These are phyloP conservation scores for Apiotrichum brassicae DNA, from an alignment of 1,284 basidiomycete genomes.

Conservation along the genomic window DNA sequence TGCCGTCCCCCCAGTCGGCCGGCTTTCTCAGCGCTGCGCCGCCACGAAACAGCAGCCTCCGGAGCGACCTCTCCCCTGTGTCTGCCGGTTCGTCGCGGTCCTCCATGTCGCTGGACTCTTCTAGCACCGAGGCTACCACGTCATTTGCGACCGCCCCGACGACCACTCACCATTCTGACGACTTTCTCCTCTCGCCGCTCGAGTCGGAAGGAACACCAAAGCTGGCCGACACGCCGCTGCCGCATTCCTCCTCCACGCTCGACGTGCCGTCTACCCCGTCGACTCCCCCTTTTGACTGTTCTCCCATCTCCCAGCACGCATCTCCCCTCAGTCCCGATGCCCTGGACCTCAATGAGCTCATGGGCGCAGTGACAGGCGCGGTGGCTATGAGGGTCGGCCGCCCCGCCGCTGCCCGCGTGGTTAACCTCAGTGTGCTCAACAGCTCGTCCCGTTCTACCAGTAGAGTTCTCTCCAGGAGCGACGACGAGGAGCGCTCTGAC, in stretches of 20 bases:
- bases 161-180: neutral
- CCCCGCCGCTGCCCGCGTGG: neutral
- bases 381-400: neutral
- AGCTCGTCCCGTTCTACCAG: neutral
- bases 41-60: neutral
- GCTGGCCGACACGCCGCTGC: neutral
- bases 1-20: too few species aligned
- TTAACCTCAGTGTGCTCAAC: neutral
- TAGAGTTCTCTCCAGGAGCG: neutral
- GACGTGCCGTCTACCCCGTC: neutral
- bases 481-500: too few species aligned
- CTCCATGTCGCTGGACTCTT: neutral
- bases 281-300: neutral
- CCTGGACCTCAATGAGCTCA: constrained; percentile 1
- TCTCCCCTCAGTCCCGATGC: neutral
- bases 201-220: neutral
- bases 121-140: neutral
- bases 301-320: neutral
- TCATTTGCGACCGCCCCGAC: neutral
- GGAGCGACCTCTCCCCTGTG: neutral
- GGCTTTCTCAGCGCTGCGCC: neutral
- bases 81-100: neutral
- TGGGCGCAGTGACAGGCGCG: neutral
- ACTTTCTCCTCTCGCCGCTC: neutral
- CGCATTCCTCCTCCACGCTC: neutral